Evolutionary conservation across 345 rosid genomes (phyloP).

Genomic region (Linum lewisii): DNA sequence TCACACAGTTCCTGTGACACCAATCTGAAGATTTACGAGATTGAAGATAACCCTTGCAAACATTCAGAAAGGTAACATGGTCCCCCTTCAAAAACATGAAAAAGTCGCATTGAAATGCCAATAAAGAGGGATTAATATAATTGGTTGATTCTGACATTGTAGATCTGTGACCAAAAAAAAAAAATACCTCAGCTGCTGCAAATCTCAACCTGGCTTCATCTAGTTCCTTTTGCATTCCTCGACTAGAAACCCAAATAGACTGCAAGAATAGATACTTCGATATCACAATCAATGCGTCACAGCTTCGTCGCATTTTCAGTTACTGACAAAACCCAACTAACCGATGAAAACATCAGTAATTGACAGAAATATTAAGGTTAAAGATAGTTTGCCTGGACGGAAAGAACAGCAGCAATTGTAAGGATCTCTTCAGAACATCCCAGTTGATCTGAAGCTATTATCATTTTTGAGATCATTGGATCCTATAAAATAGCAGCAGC

Average conservation of each 20-base stretch:
- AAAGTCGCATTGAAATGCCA: too few species aligned
- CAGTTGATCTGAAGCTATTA: constrained; percentile 76
- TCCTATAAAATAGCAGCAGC: constrained; percentile 43
- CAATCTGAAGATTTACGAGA: constrained; percentile 75
- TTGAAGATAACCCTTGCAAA: constrained; percentile 84
- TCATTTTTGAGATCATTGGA: constrained; percentile 90
- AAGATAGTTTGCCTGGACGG: constrained; percentile 55
- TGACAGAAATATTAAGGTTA: not conserved
- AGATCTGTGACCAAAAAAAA: not conserved
- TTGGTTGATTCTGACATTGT: not conserved
- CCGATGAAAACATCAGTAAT: not conserved
- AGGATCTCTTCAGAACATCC: constrained; percentile 88
- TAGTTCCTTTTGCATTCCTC: constrained; percentile 71
- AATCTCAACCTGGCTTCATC: constrained; percentile 92
- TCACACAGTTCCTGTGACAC: constrained; percentile 74
- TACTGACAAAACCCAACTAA: not conserved
- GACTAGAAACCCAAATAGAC: constrained; percentile 83
- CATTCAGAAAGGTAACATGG: constrained; percentile 78
- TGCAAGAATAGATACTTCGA: constrained; percentile 23
- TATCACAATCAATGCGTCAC: not conserved
- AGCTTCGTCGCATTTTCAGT: not conserved
- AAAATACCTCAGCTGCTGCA: constrained; percentile 89
- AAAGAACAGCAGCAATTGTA: constrained; percentile 76
- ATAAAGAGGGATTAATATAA: not conserved
- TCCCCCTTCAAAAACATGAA: constrained; percentile 57